Evolutionary conservation across 2,329 filamentous ascomycete genomes (phyloP).

Genomic region (Ceratocystis ficicola): DNA sequence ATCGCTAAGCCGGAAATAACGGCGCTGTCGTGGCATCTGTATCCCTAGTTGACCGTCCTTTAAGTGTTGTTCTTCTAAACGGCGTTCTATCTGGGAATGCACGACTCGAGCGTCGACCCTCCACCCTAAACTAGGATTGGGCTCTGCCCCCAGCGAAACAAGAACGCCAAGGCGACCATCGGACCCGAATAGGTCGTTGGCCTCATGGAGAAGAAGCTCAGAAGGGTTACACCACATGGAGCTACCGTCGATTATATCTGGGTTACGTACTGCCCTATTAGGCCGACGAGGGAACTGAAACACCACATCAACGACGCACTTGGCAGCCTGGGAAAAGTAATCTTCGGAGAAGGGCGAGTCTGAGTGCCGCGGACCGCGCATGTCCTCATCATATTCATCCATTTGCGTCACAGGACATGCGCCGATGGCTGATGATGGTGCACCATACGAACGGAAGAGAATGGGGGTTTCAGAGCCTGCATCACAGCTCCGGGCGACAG

Average conservation of each 20-base stretch:
- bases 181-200: neutral
- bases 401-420: neutral
- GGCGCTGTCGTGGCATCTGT: neutral
- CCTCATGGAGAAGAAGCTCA: neutral
- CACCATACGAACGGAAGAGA: neutral
- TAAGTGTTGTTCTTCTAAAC: neutral
- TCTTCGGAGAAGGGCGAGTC: slow-evolving; percentile 1
- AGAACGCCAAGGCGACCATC: neutral
- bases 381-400: neutral
- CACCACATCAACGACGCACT: neutral
- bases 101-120: neutral
- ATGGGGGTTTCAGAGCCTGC: neutral
- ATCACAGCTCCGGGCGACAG: neutral
- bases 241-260: neutral
- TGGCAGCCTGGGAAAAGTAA: slow-evolving; percentile 3
- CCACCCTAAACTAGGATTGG: neutral
- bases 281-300: neutral
- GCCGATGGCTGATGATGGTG: neutral
- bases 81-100: neutral
- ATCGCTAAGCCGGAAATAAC: slow-evolving; percentile 1
- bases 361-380: neutral
- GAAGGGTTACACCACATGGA: neutral
- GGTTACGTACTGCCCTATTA: neutral
- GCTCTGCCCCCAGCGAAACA: slow-evolving; percentile 4
- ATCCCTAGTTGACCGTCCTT: neutral